Percentiles rank a stretch among this genome's conserved stretches.
Conservation (phyloP, 176 grass and related monocot genomes). For the Triticum urartu region DNA sequence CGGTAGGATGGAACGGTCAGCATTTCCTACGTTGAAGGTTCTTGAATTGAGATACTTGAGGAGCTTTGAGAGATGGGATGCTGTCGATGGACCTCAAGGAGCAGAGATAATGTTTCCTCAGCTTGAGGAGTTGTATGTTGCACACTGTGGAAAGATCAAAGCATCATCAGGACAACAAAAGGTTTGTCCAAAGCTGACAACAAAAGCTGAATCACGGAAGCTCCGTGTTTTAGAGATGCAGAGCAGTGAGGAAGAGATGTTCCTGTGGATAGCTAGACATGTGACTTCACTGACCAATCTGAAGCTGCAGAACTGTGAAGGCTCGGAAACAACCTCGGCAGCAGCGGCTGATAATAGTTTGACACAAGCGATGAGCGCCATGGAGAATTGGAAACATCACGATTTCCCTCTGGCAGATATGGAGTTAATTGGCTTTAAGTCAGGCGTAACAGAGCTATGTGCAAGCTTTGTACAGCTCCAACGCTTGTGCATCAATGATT, state of each 20-base stretch:
- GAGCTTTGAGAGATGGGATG: neutral
- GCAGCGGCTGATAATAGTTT: neutral
- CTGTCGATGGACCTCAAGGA: neutral
- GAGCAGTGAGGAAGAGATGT: neutral
- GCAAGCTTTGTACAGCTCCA: neutral
- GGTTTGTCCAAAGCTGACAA: neutral
- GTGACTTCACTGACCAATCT: neutral
- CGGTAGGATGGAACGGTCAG: neutral
- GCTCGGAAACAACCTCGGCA: neutral
- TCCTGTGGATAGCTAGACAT: neutral
- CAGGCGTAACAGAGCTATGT: neutral
- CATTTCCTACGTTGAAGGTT: neutral
- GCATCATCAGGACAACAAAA: neutral
- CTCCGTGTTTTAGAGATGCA: neutral
- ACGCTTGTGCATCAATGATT: neutral
- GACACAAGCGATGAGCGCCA: neutral
- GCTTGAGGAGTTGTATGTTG: neutral
- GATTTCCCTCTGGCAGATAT: neutral
- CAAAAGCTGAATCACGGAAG: neutral
- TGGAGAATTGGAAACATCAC: neutral
- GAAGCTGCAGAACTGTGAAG: neutral
- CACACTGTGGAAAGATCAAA: neutral
- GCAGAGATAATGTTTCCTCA: slow-evolving; percentile 6
- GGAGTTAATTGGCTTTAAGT: neutral
- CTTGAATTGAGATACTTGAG: neutral